phyloP scores from a whole-genome alignment of 805 yeast species.

The Candida morakotiae region DNA sequence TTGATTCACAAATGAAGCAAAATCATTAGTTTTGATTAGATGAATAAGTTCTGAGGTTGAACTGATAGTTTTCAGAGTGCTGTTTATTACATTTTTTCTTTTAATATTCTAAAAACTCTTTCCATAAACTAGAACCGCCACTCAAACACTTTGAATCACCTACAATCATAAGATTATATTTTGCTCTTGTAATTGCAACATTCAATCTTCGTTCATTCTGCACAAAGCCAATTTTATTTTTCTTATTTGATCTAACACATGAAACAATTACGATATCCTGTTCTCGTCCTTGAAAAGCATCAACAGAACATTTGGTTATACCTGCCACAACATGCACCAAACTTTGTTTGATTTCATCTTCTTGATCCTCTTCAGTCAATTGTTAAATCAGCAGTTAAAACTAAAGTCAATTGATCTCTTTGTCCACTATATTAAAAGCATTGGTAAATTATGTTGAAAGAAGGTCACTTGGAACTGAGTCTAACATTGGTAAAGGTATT shows the following conservation, averaged over 20 bases:
- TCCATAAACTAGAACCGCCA: conserved; percentile 49
- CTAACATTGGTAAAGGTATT: conserved; percentile 21
- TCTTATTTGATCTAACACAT: conserved; percentile 63
- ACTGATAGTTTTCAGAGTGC: too few relatives aligned
- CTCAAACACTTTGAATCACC: conserved; percentile 39
- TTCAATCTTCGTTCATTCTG: conserved; percentile 82
- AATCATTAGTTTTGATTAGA: too few relatives aligned
- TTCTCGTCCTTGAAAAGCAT: conserved; percentile 60
- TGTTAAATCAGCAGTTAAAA: conserved; percentile 44
- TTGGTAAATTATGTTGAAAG: conserved; percentile 28
- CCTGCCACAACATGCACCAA: conserved; percentile 45
- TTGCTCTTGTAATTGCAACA: conserved; percentile 87
- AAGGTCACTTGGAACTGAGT: conserved; percentile 16
- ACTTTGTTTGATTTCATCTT: conserved; percentile 46
- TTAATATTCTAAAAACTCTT: conserved; percentile 41
- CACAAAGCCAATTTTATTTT: conserved; percentile 74
- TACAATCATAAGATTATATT: conserved; percentile 62
- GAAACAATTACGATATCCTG: conserved; percentile 49
- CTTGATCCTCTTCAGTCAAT: conserved; percentile 60
- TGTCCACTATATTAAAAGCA: conserved; percentile 57
- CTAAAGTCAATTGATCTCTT: conserved; percentile 54
- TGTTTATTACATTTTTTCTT: conserved; percentile 21
- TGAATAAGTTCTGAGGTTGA: too few relatives aligned
- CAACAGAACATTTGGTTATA: conserved; percentile 52
- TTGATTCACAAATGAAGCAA: too few relatives aligned